Evolutionary conservation across 2,329 filamentous ascomycete genomes (phyloP).

Genomic region (Graphilbum sp.): DNA sequence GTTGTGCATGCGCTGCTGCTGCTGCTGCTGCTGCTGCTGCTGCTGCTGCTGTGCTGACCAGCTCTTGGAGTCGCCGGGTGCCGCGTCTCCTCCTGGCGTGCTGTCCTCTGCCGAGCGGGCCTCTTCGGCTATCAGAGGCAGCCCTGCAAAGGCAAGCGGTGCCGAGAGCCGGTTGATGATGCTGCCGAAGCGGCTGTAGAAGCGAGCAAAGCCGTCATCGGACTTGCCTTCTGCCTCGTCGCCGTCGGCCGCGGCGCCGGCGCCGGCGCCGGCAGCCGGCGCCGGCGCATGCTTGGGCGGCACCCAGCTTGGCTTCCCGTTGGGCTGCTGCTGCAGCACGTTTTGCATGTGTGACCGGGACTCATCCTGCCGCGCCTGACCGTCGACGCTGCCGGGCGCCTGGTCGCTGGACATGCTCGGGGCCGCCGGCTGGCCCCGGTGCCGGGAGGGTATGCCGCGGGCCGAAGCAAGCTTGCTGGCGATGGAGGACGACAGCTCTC

Average conservation of each 20-base stretch:
- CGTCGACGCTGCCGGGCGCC: constrained; percentile 52
- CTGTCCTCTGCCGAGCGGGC: constrained; percentile 6
- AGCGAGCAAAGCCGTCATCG: constrained; percentile 75
- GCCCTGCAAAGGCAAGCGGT: constrained; percentile 78
- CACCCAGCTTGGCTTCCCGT: constrained; percentile 35
- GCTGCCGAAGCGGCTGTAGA: constrained; percentile 82
- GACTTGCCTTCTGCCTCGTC: constrained; percentile 11
- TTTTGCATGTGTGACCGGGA: constrained; percentile 37
- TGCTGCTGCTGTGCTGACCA: not conserved
- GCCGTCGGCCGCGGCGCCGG: constrained; percentile 10
- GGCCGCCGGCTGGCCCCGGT: constrained; percentile 49
- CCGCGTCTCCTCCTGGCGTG: not conserved
- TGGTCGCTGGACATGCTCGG: constrained; percentile 62
- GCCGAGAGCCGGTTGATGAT: constrained; percentile 81
- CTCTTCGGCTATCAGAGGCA: constrained; percentile 54
- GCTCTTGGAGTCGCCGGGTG: not conserved
- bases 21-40: constrained; percentile 3
- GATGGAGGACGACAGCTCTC: constrained; percentile 66
- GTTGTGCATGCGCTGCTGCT: constrained; percentile 21
- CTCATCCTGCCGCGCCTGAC: constrained; percentile 32
- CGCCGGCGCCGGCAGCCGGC: constrained; percentile 12
- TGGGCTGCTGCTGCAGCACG: constrained; percentile 31
- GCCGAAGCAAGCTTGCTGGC: constrained; percentile 78
- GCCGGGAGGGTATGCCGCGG: constrained; percentile 51
- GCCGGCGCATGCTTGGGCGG: constrained; percentile 22